Percentiles rank a stretch among this genome's conserved stretches.
These are phyloP conservation scores for Cystobasidium pallidum DNA, from an alignment of 1,284 basidiomycete genomes.

Conservation along the genomic window DNA sequence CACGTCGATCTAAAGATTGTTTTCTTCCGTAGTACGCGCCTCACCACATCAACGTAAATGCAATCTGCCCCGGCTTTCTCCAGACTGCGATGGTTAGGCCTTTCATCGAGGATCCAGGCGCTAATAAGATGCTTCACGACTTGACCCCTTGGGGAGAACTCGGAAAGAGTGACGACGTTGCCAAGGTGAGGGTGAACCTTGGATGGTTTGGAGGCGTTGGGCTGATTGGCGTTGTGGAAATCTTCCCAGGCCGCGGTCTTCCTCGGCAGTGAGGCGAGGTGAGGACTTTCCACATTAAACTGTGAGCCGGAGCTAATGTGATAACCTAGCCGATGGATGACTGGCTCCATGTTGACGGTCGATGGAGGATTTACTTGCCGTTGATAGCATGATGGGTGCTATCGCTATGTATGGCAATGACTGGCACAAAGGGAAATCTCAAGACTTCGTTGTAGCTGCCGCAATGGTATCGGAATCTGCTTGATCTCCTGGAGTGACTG, in stretches of 20 bases:
- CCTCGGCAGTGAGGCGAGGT: background rate
- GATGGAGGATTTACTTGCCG: conserved; percentile 1
- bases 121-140: background rate
- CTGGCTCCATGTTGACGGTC: background rate
- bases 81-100: background rate
- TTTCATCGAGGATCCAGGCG: background rate
- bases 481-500: background rate
- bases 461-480: background rate
- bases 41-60: background rate
- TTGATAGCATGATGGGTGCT: no score
- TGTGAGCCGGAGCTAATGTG: background rate
- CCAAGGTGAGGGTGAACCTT: background rate
- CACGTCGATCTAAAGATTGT: background rate
- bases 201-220: background rate
- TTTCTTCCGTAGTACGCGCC: background rate
- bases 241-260: background rate
- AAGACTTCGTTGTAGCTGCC: background rate
- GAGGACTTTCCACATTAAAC: background rate
- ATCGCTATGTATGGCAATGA: no score
- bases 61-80: background rate
- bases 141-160: background rate
- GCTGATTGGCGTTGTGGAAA: background rate
- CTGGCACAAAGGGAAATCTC: background rate
- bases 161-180: background rate
- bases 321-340: background rate